These are phyloP conservation scores for Candida schatavii DNA, from an alignment of 805 yeast species.

Conservation along the genomic window DNA sequence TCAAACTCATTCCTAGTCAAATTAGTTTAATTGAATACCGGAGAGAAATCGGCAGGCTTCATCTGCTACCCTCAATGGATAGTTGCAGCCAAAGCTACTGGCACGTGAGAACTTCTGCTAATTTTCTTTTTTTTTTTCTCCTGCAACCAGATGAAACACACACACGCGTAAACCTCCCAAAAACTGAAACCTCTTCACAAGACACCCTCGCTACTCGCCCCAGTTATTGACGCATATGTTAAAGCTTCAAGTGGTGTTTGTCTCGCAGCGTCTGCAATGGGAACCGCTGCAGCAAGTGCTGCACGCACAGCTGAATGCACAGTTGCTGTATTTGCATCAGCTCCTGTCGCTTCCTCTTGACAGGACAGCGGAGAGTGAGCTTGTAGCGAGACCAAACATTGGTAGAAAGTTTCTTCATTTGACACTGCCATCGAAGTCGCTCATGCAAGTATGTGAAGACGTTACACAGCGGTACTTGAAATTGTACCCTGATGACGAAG, in stretches of 20 bases:
- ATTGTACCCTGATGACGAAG: slow-evolving; percentile 62
- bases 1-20: too few relatives aligned
- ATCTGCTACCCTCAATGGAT: too few relatives aligned
- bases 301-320: too few relatives aligned
- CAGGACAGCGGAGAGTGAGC: background rate
- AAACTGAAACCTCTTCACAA: too few relatives aligned
- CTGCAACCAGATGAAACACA: too few relatives aligned
- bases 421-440: slow-evolving; percentile 45
- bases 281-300: slow-evolving; percentile 7
- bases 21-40: too few relatives aligned
- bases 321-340: too few relatives aligned
- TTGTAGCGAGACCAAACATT: background rate
- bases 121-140: background rate
- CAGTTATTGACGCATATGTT: too few relatives aligned
- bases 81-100: too few relatives aligned
- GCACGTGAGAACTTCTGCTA: background rate
- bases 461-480: slow-evolving; percentile 54
- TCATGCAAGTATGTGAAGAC: slow-evolving; percentile 52
- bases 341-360: background rate
- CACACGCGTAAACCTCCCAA: too few relatives aligned
- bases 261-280: slow-evolving; percentile 23
- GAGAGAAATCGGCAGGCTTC: too few relatives aligned
- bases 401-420: slow-evolving; percentile 62
- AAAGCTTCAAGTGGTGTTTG: slow-evolving; percentile 43
- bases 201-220: too few relatives aligned